Conservation (phyloP, 2,329 filamentous ascomycete genomes). For the Huntiella decipiens region DNA sequence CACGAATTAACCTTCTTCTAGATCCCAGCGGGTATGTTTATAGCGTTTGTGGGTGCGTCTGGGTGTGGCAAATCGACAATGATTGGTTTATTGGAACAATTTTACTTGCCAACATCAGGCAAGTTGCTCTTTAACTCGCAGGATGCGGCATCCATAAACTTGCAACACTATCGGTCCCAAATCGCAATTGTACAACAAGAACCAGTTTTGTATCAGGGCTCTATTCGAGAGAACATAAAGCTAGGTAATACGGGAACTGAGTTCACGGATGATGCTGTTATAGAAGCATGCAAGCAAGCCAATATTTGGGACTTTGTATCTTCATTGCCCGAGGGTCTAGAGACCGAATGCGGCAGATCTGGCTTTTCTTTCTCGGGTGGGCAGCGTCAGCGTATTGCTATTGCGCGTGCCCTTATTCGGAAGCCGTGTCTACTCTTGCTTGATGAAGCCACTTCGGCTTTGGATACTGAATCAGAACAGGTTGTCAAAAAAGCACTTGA, state of each 20-base stretch:
- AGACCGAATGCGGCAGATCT: slow-evolving; percentile 44
- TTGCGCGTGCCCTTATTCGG: slow-evolving; percentile 51
- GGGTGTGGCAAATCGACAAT: slow-evolving; percentile 43
- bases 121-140: slow-evolving; percentile 16
- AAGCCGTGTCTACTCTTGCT: slow-evolving; percentile 47
- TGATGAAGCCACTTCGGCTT: slow-evolving; percentile 48
- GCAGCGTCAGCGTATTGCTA: slow-evolving; percentile 53
- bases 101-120: slow-evolving; percentile 21
- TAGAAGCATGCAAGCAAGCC: slow-evolving; percentile 31
- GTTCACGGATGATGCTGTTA: slow-evolving; percentile 22
- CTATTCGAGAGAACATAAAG: slow-evolving; percentile 36
- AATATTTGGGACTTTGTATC: slow-evolving; percentile 37
- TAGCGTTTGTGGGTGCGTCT: slow-evolving; percentile 37
- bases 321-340: slow-evolving; percentile 38
- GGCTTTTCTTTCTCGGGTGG: slow-evolving; percentile 54
- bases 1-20: slow-evolving; percentile 2
- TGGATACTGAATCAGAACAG: slow-evolving; percentile 48
- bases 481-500: slow-evolving; percentile 46
- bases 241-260: slow-evolving; percentile 21
- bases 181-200: slow-evolving; percentile 25
- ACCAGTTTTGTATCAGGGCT: slow-evolving; percentile 26
- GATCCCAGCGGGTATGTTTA: slow-evolving; percentile 27
- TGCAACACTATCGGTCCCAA: slow-evolving; percentile 18
- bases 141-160: slow-evolving; percentile 17
- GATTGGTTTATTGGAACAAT: slow-evolving; percentile 30